phyloP scores from a whole-genome alignment of 495 filamentous ascomycete genomes.

The Pyrenula aspistea region DNA sequence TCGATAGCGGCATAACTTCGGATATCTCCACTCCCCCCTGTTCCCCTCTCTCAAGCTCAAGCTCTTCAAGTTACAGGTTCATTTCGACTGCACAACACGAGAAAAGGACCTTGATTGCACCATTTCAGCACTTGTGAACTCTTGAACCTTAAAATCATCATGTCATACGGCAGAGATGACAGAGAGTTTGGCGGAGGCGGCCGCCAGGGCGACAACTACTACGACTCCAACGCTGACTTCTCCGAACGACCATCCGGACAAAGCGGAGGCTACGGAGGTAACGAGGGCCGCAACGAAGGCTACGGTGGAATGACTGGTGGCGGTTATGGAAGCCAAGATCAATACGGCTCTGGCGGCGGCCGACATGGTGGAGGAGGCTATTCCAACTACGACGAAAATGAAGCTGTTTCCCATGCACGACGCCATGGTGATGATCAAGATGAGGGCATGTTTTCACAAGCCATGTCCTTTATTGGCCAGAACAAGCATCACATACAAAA shows the following conservation, averaged over 20 bases:
- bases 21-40: no score
- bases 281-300: neutral
- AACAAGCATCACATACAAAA: conserved; percentile 2
- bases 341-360: neutral
- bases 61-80: no score
- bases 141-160: neutral
- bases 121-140: no score
- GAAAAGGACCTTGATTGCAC: no score
- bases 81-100: no score
- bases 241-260: neutral
- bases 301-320: neutral
- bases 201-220: neutral
- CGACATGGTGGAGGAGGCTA: neutral
- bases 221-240: neutral
- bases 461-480: neutral
- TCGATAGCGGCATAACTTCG: no score
- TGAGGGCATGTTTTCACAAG: neutral
- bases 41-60: no score
- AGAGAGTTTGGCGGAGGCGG: neutral
- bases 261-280: neutral
- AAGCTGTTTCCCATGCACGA: neutral
- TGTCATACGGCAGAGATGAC: neutral
- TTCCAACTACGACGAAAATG: neutral
- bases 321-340: neutral
- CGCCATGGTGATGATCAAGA: neutral